These are phyloP conservation scores for Pelagophyceae sp. DNA, from an alignment of 352 stramenopile genomes.

Conservation along the genomic window DNA sequence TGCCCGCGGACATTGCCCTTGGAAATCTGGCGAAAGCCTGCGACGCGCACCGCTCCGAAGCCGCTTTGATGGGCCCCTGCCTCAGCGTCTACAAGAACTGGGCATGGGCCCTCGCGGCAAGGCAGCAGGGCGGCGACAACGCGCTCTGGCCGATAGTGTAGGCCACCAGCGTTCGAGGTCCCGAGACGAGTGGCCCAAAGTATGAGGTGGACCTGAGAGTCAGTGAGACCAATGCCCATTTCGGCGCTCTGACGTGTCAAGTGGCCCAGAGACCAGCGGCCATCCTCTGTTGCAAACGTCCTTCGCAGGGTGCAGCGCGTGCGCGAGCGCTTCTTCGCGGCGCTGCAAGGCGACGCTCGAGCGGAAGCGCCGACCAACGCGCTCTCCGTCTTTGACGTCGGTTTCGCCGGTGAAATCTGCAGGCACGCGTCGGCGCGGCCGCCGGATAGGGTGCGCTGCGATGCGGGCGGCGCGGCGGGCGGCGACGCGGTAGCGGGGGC, in stretches of 20 bases:
- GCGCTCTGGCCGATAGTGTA: background rate
- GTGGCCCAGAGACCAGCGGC: background rate
- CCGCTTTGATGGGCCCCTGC: background rate
- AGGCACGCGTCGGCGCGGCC: background rate
- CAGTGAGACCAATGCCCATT: too few relatives aligned
- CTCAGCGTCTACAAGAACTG: constrained; percentile 15
- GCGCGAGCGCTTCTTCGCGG: too few relatives aligned
- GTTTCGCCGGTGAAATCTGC: background rate
- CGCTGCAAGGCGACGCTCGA: background rate
- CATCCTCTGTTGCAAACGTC: too few relatives aligned
- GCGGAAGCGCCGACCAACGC: background rate
- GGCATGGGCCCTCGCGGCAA: background rate
- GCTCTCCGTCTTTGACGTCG: constrained; percentile 14
- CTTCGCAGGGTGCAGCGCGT: too few relatives aligned
- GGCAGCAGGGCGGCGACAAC: background rate
- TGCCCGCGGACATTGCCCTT: background rate
- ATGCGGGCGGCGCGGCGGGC: too few relatives aligned
- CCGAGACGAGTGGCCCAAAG: too few relatives aligned
- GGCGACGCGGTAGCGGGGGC: background rate
- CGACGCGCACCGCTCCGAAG: background rate
- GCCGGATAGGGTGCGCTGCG: background rate
- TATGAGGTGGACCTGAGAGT: too few relatives aligned
- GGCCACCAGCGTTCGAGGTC: too few relatives aligned
- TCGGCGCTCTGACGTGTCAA: background rate
- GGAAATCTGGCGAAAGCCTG: background rate